Evolutionary conservation across 495 filamentous ascomycete species (phyloP).

Genomic region (Penicillium lividum): DNA sequence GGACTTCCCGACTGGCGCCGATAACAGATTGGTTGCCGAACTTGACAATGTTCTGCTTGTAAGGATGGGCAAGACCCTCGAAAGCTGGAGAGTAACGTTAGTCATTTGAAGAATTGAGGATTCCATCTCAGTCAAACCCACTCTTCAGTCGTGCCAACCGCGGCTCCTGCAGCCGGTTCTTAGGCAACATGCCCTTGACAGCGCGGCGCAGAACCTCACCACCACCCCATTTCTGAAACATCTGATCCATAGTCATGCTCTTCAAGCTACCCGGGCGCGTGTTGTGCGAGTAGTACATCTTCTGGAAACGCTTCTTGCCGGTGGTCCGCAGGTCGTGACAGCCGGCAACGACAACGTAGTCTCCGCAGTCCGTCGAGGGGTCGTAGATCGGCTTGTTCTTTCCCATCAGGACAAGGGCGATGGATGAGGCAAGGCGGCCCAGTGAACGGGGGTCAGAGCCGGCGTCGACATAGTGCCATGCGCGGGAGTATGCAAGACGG

Average conservation of each 20-base stretch:
- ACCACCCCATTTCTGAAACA: slow-evolving; percentile 93
- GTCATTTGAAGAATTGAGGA: background rate
- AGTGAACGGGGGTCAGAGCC: slow-evolving; percentile 57
- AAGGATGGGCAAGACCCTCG: slow-evolving; percentile 87
- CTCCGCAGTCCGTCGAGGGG: slow-evolving; percentile 94
- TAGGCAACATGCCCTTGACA: slow-evolving; percentile 95
- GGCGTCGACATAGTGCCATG: slow-evolving; percentile 89
- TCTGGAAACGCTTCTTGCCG: slow-evolving; percentile 88
- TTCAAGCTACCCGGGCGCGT: slow-evolving; percentile 85
- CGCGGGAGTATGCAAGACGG: slow-evolving; percentile 89
- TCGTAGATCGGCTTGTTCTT: slow-evolving; percentile 99
- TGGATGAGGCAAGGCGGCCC: slow-evolving; percentile 86
- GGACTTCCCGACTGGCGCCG: slow-evolving; percentile 46
- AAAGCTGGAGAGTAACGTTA: slow-evolving; percentile 59
- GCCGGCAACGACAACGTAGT: slow-evolving; percentile 93
- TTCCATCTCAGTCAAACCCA: slow-evolving; percentile 35
- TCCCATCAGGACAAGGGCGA: slow-evolving; percentile 92
- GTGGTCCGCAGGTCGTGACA: slow-evolving; percentile 86
- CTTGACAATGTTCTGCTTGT: slow-evolving; percentile 81
- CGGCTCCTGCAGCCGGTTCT: slow-evolving; percentile 88
- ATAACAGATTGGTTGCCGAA: slow-evolving; percentile 56
- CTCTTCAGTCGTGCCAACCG: slow-evolving; percentile 86
- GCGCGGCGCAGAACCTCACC: slow-evolving; percentile 90
- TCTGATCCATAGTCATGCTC: slow-evolving; percentile 88
- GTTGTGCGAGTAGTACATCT: slow-evolving; percentile 92